phyloP scores from a whole-genome alignment of 2,329 filamentous ascomycete species.

The Cytospora piceicola region DNA sequence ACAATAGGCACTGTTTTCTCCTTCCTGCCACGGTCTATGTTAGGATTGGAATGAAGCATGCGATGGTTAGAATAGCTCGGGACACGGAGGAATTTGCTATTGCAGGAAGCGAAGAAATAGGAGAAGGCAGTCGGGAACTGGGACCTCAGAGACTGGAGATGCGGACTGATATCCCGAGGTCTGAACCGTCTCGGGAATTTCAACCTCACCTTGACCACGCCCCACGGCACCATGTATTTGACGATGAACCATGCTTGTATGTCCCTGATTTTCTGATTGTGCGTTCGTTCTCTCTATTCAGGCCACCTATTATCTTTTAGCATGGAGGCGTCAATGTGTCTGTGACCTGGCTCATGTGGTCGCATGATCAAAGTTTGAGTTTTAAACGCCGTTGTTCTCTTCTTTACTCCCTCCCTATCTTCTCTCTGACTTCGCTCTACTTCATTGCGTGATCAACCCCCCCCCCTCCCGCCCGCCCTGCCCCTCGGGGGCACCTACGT shows the following conservation, averaged over 20 bases:
- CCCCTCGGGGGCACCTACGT: too few relatives aligned
- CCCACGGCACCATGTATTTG: background rate
- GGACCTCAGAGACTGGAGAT: background rate
- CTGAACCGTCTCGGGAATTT: background rate
- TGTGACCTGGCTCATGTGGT: too few relatives aligned
- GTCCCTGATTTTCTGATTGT: background rate
- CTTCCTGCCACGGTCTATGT: conserved; percentile 65
- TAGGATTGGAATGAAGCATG: background rate
- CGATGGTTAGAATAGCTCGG: background rate
- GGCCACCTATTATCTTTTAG: too few relatives aligned
- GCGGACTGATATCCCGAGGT: background rate
- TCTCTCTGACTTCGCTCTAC: too few relatives aligned
- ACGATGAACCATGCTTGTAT: background rate
- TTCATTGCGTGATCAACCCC: too few relatives aligned
- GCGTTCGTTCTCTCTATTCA: too few relatives aligned
- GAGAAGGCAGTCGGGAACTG: background rate
- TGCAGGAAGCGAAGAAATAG: background rate
- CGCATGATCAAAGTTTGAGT: too few relatives aligned
- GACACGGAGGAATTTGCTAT: background rate
- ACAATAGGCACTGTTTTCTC: conserved; percentile 83
- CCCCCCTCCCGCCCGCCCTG: too few relatives aligned
- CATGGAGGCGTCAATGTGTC: too few relatives aligned
- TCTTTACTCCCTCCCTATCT: too few relatives aligned
- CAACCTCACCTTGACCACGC: background rate
- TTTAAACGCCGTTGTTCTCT: too few relatives aligned